phyloP scores from a whole-genome alignment of 345 rosid species.

The Trapa incisa region DNA sequence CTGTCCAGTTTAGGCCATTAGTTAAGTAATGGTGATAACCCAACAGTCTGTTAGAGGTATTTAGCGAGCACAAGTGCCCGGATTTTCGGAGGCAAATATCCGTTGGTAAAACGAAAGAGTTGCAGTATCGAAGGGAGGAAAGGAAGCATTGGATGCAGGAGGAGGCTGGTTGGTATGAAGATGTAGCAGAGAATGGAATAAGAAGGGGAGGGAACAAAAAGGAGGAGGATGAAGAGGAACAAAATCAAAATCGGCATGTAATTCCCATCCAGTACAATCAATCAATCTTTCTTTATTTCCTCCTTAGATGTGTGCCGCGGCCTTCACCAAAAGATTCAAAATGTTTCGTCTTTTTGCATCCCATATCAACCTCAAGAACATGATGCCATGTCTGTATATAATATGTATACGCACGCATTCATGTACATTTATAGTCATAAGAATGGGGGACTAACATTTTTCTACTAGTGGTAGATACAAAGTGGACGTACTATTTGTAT shows the following conservation, averaged over 20 bases:
- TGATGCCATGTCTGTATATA: background rate
- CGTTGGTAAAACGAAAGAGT: too few relatives aligned
- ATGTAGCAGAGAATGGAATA: background rate
- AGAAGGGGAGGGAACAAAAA: background rate
- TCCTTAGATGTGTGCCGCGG: background rate
- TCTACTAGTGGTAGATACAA: too few relatives aligned
- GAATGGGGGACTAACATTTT: background rate
- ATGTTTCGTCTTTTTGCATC: constrained; percentile 13
- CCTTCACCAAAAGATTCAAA: constrained; percentile 7
- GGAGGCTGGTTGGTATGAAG: too few relatives aligned
- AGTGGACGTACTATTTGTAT: too few relatives aligned
- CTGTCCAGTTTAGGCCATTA: too few relatives aligned
- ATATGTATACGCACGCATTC: background rate
- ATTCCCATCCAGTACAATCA: background rate
- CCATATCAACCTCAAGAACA: constrained; percentile 10
- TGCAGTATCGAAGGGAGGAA: too few relatives aligned
- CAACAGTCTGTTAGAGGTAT: too few relatives aligned
- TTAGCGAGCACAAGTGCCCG: too few relatives aligned
- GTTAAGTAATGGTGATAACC: too few relatives aligned
- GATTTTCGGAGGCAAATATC: too few relatives aligned
- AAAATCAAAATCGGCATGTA: background rate
- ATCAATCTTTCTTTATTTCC: background rate
- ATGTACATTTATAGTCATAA: background rate
- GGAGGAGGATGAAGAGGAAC: background rate
- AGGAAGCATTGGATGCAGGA: too few relatives aligned